Conservation (phyloP, 352 stramenopile genomes). For the Sclerospora graminicola region DNA sequence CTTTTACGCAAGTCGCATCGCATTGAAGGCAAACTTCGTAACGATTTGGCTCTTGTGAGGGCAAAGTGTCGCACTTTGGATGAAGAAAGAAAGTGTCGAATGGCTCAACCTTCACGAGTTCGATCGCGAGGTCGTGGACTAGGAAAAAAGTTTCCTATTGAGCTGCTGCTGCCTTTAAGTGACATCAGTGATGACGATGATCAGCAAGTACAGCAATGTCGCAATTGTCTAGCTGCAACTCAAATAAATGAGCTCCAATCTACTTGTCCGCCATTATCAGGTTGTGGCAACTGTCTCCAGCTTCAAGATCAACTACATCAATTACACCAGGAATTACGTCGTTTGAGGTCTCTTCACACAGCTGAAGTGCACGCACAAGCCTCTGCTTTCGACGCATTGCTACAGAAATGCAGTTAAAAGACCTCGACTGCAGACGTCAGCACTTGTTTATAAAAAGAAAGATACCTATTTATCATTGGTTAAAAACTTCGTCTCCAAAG, state of each 20-base stretch:
- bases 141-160: conserved; percentile 8
- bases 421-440: conserved; percentile 4
- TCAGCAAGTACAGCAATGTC: conserved; percentile 4
- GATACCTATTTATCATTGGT: conserved; percentile 6
- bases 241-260: not conserved
- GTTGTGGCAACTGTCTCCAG: conserved; percentile 12
- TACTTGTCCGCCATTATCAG: not conserved
- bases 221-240: not conserved
- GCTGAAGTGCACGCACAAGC: conserved; percentile 29
- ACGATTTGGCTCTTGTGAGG: conserved; percentile 16
- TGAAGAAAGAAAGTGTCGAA: conserved; percentile 13
- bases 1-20: conserved; percentile 20
- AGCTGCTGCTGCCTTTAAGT: conserved; percentile 9
- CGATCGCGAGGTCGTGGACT: conserved; percentile 2
- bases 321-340: conserved; percentile 14
- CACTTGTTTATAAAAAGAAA: not conserved
- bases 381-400: no score
- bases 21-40: conserved; percentile 21
- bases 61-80: conserved; percentile 12
- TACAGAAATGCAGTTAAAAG: no score
- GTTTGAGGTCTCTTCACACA: conserved; percentile 19
- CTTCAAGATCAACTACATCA: conserved; percentile 16
- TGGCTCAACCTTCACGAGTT: not conserved
- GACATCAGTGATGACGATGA: conserved; percentile 15
- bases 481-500: not conserved